Evolutionary conservation across 148 eudicot species (phyloP), one percentile per base, ranked within the genome.

Genomic region (Chenopodium quinoa): DNA sequence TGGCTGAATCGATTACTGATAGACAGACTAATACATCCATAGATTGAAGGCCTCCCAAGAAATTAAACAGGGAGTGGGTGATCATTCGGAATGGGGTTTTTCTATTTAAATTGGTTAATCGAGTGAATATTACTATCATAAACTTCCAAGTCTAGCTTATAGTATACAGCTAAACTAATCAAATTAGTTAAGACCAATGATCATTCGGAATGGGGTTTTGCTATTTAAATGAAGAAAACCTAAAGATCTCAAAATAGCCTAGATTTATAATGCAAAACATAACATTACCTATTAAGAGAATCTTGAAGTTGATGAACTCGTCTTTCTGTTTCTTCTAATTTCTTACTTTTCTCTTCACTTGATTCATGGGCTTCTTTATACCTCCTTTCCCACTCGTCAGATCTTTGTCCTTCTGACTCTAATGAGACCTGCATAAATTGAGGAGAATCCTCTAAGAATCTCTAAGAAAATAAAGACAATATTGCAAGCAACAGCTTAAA

Each of bases 251-350:
- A 40, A 13, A 27, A 80, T 17, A 46, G 56, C 25, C 71, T 71
- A 54, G 65, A 72, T 12, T 31, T 27, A 44, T 29, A 66, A 84
- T 69, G 76, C 22, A 40, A 56, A 83, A 77, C 27, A 60, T 40
- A 63, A 74, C 73, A 81, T 71, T 91, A 92, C 99, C 98, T 93
- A 85, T 85, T 92, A 83, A 93, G 82, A 80, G 96, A 90, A 76
- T 93, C 93, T 87, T 96, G 98, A 88, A 93, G 97, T 80, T 91
- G 95, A 82, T 83, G 87, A 81, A 96, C 94, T 92, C 93, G 90
- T 88, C 81, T 91, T 84, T 96, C 97, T 79, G 97, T 91, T 88
- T 96, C 99, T 85, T 92, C 99, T 75, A 93, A 84, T 87, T 90
- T 93, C 82, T 85, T 86, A 62, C 85, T 81, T 80, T 87, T 93